A percentile compares a stretch with the other conserved stretches of the same genome.
phyloP scores from a whole-genome alignment of 1,284 basidiomycete genomes.

The Takashimella tepidaria region DNA sequence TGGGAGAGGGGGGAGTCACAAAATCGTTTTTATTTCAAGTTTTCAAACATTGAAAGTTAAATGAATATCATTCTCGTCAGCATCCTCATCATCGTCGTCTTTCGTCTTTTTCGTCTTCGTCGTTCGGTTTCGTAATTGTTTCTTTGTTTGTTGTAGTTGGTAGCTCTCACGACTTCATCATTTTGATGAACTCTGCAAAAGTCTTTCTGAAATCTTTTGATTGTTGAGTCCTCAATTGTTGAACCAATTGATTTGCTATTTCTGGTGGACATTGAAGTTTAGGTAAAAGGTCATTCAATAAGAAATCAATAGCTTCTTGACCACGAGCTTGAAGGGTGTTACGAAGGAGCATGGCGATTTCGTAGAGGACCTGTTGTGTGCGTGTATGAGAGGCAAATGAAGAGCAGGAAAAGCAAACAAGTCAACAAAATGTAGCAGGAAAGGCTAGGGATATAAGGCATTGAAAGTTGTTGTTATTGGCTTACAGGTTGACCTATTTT shows the following conservation, averaged over 20 bases:
- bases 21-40: too few relatives aligned
- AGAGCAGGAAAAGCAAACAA: neutral
- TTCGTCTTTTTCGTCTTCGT: too few relatives aligned
- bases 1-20: too few relatives aligned
- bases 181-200: slow-evolving; percentile 66
- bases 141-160: too few relatives aligned
- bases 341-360: slow-evolving; percentile 80
- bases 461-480: slow-evolving; percentile 6
- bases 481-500: slow-evolving; percentile 78
- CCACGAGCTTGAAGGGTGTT: slow-evolving; percentile 71
- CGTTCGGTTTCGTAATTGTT: too few relatives aligned
- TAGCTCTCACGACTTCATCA: slow-evolving; percentile 24
- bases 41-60: too few relatives aligned
- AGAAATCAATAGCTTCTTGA: slow-evolving; percentile 76
- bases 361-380: slow-evolving; percentile 67
- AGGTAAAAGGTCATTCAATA: slow-evolving; percentile 75
- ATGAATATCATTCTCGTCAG: too few relatives aligned
- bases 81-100: too few relatives aligned
- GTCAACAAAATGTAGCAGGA: neutral
- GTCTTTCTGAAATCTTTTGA: slow-evolving; percentile 81
- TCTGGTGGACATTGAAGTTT: slow-evolving; percentile 79
- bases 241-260: slow-evolving; percentile 71
- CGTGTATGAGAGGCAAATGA: slow-evolving; percentile 1
- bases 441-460: slow-evolving; percentile 1
- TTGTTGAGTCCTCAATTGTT: slow-evolving; percentile 71